phyloP scores from a whole-genome alignment of 2,329 filamentous ascomycete genomes.

The Tympanopsis confertula region DNA sequence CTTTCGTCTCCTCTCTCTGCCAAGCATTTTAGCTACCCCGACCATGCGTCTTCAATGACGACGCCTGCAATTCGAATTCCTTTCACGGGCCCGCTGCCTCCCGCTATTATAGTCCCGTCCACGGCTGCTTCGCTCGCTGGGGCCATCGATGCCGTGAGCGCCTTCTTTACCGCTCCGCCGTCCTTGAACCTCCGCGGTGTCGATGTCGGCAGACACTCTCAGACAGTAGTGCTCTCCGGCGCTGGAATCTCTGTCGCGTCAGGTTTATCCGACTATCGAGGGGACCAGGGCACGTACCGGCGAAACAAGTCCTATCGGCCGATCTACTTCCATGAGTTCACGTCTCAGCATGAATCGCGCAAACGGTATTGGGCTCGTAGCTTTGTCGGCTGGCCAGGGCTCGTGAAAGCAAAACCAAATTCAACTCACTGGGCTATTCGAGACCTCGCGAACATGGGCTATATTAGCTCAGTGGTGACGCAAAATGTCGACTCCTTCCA shows the following conservation, averaged over 20 bases:
- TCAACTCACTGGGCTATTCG: constrained; percentile 47
- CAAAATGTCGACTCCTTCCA: constrained; percentile 71
- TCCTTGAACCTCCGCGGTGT: constrained; percentile 23
- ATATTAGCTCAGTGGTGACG: constrained; percentile 54
- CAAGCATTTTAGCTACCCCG: too few species aligned
- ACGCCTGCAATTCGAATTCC: constrained; percentile 41
- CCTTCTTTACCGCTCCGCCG: constrained; percentile 43
- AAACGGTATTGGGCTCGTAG: constrained; percentile 65
- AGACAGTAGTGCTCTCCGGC: constrained; percentile 33
- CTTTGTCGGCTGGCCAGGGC: constrained; percentile 58
- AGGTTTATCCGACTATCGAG: constrained; percentile 60
- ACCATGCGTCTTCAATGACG: constrained; percentile 7
- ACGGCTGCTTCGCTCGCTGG: constrained; percentile 43
- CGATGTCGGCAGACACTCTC: constrained; percentile 3
- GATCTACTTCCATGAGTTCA: constrained; percentile 63
- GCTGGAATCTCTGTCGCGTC: constrained; percentile 63
- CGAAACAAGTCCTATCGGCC: constrained; percentile 57
- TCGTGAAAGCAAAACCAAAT: constrained; percentile 51
- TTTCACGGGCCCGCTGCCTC: constrained; percentile 54
- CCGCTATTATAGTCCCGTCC: constrained; percentile 47
- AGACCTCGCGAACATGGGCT: constrained; percentile 42
- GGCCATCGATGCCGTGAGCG: constrained; percentile 47
- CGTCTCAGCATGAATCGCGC: constrained; percentile 48
- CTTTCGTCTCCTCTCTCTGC: too few species aligned
- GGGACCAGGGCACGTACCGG: constrained; percentile 57